A percentile compares a stretch with the other conserved stretches of the same genome.
phyloP scores from a whole-genome alignment of 2,329 filamentous ascomycete genomes.

The Huntiella savannae region DNA sequence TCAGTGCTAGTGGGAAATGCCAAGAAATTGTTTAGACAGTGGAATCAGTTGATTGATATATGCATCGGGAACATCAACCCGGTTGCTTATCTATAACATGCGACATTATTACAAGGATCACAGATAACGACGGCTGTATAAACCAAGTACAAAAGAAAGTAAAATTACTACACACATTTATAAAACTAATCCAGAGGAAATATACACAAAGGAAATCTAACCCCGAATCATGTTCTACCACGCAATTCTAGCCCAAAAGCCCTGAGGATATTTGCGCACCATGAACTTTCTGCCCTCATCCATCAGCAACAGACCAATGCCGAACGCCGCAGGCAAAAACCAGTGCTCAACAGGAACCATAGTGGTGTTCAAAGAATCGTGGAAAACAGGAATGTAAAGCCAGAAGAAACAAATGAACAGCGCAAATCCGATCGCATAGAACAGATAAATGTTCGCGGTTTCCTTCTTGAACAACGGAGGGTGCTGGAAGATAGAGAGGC shows the following conservation, averaged over 20 bases:
- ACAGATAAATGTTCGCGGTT: conserved; percentile 83
- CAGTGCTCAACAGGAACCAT: conserved; percentile 52
- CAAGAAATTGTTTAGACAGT: background rate
- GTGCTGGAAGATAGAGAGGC: conserved; percentile 80
- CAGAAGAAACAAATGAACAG: conserved; percentile 92
- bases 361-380: conserved; percentile 44
- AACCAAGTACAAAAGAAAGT: background rate
- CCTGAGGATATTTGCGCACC: conserved; percentile 38
- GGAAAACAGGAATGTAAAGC: conserved; percentile 77
- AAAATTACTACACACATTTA: background rate
- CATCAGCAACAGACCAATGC: conserved; percentile 22
- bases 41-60: background rate
- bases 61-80: too few species aligned
- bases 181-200: background rate
- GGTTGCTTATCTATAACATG: too few species aligned
- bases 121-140: background rate
- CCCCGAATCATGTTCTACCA: conserved; percentile 23
- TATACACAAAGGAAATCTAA: background rate
- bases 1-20: background rate
- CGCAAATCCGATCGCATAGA: conserved; percentile 80
- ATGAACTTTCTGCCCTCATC: conserved; percentile 48
- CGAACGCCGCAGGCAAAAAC: conserved; percentile 59
- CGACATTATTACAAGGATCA: too few species aligned
- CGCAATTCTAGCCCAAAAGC: conserved; percentile 38
- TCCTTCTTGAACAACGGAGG: conserved; percentile 70